Base-by-base conservation (phyloP, 1,284 basidiomycete genomes). In the Thelephora terrestris region DNA sequence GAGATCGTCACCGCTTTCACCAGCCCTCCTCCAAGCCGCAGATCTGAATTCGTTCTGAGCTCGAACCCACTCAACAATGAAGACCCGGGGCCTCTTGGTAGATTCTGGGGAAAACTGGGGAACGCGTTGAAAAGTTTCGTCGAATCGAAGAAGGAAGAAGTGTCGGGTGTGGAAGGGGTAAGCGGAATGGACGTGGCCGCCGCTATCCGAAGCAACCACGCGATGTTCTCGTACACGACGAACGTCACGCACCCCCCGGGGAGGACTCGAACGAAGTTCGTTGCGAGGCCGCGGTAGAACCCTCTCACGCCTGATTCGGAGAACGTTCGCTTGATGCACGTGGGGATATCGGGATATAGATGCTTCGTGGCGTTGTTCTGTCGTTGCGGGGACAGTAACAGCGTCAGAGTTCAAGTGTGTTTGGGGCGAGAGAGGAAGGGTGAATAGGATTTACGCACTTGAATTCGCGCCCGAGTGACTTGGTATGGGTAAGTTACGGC, bases 191-290 rank as follows among this genome's bases (percentile, higher is more conserved):
- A 45, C 24, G 47, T 21, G 12, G 12, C 25, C 5, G 54, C 69
- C 42, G 83, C 85, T 7, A 73, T 73, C 55, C 85, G 72, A 50
- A 93, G 70, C 24, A 87, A 62, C 90, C 89, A 93, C 0, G 89
- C 88, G 46, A 95, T 63, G 59, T 98, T 97, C 66, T 98, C 96
- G 63, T 98, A 99, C 17, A 97, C 93, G 35, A 99, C 95, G 61
- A 99, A 97, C 1, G 95, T 98, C 45, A 97, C 90, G 63, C 95
- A 98, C 1, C 95, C 99, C 18, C 95, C 95, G 0, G 95, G 95
- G 7, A 99, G 73, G 45, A 99, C 93, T 29, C 95, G 79, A 12
- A 99, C 81, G n/a, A 95, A 76, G 62, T 98, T 99, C n/a, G 92
- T 93, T 5, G 83, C 92, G 16, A 99, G 73, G 0, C 95, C 95